Evolutionary conservation across 495 filamentous ascomycete genomes (phyloP).

Genomic region (Penicillium pancosmium): DNA sequence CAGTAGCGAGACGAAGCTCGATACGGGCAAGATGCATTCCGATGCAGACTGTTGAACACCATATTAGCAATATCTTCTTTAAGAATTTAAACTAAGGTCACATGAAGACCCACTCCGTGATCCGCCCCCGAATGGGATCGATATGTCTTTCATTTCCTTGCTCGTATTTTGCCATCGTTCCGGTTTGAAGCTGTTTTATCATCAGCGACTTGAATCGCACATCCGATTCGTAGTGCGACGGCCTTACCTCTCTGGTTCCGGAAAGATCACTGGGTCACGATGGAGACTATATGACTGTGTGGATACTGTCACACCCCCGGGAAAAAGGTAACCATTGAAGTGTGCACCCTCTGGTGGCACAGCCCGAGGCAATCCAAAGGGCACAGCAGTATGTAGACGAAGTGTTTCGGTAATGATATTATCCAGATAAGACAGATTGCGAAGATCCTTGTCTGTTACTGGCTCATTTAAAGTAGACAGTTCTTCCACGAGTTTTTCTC

Average conservation of each 20-base stretch:
- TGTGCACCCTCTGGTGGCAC: conserved; percentile 32
- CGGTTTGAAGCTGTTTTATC: conserved; percentile 40
- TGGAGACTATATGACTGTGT: conserved; percentile 51
- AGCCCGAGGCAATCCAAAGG: conserved; percentile 44
- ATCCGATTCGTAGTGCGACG: too few species aligned
- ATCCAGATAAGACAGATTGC: conserved; percentile 43
- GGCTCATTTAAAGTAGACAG: conserved; percentile 35
- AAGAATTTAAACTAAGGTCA: too few species aligned
- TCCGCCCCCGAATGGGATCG: conserved; percentile 57
- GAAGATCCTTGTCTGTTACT: conserved; percentile 38
- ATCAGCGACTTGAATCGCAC: not conserved
- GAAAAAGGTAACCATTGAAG: conserved; percentile 34
- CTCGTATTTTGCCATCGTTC: conserved; percentile 46
- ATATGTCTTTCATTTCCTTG: conserved; percentile 55
- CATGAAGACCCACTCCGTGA: conserved; percentile 34
- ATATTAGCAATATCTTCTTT: too few species aligned
- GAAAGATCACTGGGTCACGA: conserved; percentile 33
- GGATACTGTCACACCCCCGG: conserved; percentile 33
- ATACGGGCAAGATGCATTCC: conserved; percentile 41
- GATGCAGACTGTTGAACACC: conserved; percentile 30
- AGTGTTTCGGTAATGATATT: conserved; percentile 53
- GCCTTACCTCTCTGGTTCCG: conserved; percentile 31
- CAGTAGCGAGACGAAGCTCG: conserved; percentile 38
- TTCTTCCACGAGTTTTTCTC: conserved; percentile 44
- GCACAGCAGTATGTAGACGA: conserved; percentile 48